phyloP scores from a whole-genome alignment of 129 eudicot species.

The Chrysanthemum makinoi region DNA sequence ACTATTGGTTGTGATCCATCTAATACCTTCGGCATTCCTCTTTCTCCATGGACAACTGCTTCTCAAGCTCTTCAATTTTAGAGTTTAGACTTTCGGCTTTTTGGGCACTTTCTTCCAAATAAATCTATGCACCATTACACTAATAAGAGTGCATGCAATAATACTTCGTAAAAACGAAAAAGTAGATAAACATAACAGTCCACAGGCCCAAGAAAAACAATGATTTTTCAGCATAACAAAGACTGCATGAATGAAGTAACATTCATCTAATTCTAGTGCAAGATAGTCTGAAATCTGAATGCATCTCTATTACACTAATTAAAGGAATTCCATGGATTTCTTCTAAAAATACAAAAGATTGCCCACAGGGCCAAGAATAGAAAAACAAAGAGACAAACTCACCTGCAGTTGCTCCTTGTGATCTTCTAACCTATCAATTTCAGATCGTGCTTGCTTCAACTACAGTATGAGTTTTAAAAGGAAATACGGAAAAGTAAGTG shows the following conservation, averaged over 20 bases:
- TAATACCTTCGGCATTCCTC: conserved; percentile 67
- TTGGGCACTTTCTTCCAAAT: conserved; percentile 53
- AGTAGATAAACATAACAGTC: background rate
- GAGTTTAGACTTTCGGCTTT: conserved; percentile 60
- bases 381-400: conserved; percentile 18
- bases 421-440: conserved; percentile 49
- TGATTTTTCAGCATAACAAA: conserved; percentile 1
- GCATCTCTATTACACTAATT: conserved; percentile 5
- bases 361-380: background rate
- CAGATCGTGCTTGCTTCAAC: conserved; percentile 59
- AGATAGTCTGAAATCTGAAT: background rate
- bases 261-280: background rate
- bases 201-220: background rate
- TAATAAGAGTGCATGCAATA: conserved; percentile 7
- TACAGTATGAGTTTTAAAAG: conserved; percentile 33
- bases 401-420: conserved; percentile 67
- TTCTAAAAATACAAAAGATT: background rate
- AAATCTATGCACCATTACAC: conserved; percentile 40
- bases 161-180: background rate
- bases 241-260: conserved; percentile 5
- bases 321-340: background rate
- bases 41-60: conserved; percentile 57
- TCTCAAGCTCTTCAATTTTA: conserved; percentile 68
- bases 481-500: conserved; percentile 5
- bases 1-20: conserved; percentile 1